Evolutionary conservation across 169 alveolate genomes (phyloP), one percentile per base, ranked within the genome.

Genomic region (Cryptosporidium xiaoi): DNA sequence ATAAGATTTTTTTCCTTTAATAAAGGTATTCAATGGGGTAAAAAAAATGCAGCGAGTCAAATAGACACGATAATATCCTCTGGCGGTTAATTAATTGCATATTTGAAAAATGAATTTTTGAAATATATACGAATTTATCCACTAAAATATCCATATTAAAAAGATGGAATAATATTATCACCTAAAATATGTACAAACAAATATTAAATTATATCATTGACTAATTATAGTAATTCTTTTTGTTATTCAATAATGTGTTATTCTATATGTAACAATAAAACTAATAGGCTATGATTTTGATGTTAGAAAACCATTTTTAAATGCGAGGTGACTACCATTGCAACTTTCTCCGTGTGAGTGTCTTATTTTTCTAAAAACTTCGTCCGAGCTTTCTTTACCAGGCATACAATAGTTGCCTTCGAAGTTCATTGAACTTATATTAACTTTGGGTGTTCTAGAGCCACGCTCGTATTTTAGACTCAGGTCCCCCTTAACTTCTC

Each of bases 261-360:
- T 40, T 8, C 10, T 8, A 40, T 6, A 40, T 6, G 13, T 40
- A 40, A 1, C 48, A 40, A 40, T 0, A n/a, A n/a, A 10, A 48
- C 55, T 48, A 53, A 8, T 46, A 31, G 16, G 48, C 31, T 36
- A 69, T 24, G 67, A 69, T 34, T 51, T 56, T 13, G 67, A 69
- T 16, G 83, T 51, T 29, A 62, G 55, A 24, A 69, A 69, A 2
- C 83, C 83, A 69, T 53, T 62, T 51, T 24, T 27, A 53, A 69
- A 69, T 48, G 67, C 51, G 31, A 69, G 60, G 36, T 55, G 66
- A 40, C 83, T 69, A 18, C 67, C 83, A 69, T 69, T 69, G n/a
- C 29, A 69, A 55, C 51, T 69, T 55, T 66, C 51, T 6, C 64
- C 50, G 12, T 12, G 6, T 15, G 56, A 29, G n/a, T 53, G 68